Evolutionary conservation across 257 asterid species (phyloP).

Genomic region (Ehretia macrophylla): DNA sequence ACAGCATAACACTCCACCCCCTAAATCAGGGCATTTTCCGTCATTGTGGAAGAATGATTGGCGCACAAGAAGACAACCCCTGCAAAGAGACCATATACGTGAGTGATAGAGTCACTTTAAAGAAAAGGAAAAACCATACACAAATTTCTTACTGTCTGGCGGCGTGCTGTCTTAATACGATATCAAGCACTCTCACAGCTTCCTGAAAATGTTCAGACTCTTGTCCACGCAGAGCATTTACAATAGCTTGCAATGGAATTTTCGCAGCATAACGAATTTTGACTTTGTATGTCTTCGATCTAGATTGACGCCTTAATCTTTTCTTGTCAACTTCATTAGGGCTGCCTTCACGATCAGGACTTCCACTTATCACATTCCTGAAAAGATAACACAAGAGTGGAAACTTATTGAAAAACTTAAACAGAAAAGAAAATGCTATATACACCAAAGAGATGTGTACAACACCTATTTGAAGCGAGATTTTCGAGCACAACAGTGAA

Average conservation of each 20-base stretch:
- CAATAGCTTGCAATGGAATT: constrained; percentile 57
- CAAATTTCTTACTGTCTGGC: constrained; percentile 37
- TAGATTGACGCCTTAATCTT: constrained; percentile 38
- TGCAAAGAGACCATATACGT: constrained; percentile 6
- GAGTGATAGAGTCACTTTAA: constrained; percentile 3
- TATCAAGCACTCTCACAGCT: constrained; percentile 68
- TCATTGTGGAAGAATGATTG: constrained; percentile 65
- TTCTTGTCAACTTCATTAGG: constrained; percentile 39
- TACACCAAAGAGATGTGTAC: neutral
- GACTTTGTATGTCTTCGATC: constrained; percentile 50
- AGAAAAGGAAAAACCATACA: neutral
- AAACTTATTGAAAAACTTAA: neutral
- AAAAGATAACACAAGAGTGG: neutral
- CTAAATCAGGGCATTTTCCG: constrained; percentile 38
- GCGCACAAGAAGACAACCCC: constrained; percentile 78
- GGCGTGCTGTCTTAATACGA: constrained; percentile 60
- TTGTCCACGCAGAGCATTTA: constrained; percentile 43
- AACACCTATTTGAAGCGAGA: constrained; percentile 33
- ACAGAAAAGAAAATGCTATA: neutral
- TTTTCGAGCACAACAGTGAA: constrained; percentile 56
- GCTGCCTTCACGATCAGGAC: constrained; percentile 39
- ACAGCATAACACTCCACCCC: constrained; percentile 70
- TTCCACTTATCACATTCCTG: constrained; percentile 33
- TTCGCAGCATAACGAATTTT: constrained; percentile 56
- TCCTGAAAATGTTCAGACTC: constrained; percentile 69